A percentile compares a stretch with the other conserved stretches of the same genome.
These are phyloP conservation scores for Phytophthora brassicae DNA, from an alignment of 352 stramenopile species.

Conservation along the genomic window DNA sequence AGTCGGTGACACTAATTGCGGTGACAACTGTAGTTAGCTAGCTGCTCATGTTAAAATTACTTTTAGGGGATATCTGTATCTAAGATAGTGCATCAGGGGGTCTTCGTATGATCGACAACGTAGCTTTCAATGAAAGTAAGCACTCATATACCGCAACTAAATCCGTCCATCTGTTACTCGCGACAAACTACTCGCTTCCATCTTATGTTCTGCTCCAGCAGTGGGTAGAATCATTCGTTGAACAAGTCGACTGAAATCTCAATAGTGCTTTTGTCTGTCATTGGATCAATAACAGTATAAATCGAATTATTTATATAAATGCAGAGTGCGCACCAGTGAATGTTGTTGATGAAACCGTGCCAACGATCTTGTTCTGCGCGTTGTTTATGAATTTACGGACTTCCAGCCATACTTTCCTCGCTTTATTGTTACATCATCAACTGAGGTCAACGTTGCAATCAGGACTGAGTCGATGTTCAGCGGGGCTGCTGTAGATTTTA, in stretches of 20 bases:
- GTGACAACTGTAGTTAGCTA: not conserved
- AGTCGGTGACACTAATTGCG: not conserved
- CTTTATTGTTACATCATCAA: not conserved
- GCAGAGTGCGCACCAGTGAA: slow-evolving; percentile 6
- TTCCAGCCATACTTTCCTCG: not conserved
- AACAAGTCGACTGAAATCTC: not conserved
- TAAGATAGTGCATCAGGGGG: not conserved
- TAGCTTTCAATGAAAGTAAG: slow-evolving; percentile 3
- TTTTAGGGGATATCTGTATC: not conserved
- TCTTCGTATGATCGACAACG: not conserved
- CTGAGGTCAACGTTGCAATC: not conserved
- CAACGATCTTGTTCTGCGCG: not conserved
- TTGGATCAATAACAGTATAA: not conserved
- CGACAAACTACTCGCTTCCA: slow-evolving; percentile 1
- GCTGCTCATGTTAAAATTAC: not conserved
- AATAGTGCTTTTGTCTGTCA: not conserved
- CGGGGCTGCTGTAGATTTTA: too few species aligned
- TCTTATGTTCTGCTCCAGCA: not conserved
- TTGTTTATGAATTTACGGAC: not conserved
- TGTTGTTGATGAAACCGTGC: not conserved
- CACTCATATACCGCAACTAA: slow-evolving; percentile 1
- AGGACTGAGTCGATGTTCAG: not conserved
- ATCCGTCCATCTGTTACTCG: not conserved
- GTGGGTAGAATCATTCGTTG: not conserved
- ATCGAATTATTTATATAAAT: not conserved